These are phyloP conservation scores for Penicillium sp. DNA, from an alignment of 2,329 filamentous ascomycete species.

Conservation along the genomic window DNA sequence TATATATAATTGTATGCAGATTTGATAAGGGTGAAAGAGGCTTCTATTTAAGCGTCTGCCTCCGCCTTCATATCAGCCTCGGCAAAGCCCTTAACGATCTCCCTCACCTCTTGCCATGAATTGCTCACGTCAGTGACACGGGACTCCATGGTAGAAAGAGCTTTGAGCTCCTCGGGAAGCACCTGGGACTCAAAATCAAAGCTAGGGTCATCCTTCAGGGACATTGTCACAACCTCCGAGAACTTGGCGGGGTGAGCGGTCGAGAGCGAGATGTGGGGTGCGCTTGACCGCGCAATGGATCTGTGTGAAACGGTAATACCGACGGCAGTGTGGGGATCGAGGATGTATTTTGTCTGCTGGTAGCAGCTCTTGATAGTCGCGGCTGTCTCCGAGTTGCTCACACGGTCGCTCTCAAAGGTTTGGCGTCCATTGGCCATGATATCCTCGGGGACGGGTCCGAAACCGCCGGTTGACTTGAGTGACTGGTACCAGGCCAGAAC, in stretches of 20 bases:
- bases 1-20: neutral
- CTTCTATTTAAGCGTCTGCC: neutral
- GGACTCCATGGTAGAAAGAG: neutral
- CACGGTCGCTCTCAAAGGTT: conserved; percentile 77
- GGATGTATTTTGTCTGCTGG: conserved; percentile 68
- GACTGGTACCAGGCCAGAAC: conserved; percentile 76
- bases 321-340: conserved; percentile 91
- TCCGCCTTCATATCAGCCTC: neutral
- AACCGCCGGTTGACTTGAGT: conserved; percentile 79
- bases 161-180: conserved; percentile 3
- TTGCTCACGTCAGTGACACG: neutral
- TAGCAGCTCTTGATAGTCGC: conserved; percentile 62
- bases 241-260: conserved; percentile 98
- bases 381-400: conserved; percentile 62
- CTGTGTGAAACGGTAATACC: conserved; percentile 71
- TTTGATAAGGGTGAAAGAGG: conserved; percentile 1
- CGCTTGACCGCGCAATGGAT: conserved; percentile 61
- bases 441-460: conserved; percentile 38
- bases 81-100: neutral
- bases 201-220: conserved; percentile 67
- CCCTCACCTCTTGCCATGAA: neutral
- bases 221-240: conserved; percentile 76
- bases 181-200: conserved; percentile 75
- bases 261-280: conserved; percentile 73
- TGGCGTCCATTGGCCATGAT: conserved; percentile 46